Conservation (phyloP, 768 basidiomycete genomes). For the Termitomyces sp. region DNA sequence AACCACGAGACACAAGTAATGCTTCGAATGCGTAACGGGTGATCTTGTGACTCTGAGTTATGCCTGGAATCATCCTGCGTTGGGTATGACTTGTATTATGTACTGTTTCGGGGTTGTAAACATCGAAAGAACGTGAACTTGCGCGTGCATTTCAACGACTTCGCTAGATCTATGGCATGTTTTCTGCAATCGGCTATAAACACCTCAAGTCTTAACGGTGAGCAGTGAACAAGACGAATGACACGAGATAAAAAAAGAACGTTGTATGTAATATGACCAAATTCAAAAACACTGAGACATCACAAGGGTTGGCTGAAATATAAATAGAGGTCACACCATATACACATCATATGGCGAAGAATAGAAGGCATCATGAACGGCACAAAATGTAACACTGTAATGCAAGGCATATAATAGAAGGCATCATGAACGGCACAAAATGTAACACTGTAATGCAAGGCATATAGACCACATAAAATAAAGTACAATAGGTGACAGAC, state of each 20-base stretch:
- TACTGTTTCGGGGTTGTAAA: too few relatives aligned
- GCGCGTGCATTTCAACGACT: too few relatives aligned
- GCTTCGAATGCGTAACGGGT: background rate
- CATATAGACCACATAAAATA: background rate
- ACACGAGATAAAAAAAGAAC: background rate
- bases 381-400: background rate
- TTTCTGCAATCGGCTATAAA: too few relatives aligned
- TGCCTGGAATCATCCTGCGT: background rate
- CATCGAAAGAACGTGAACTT: too few relatives aligned
- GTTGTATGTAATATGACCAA: background rate
- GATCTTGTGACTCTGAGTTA: background rate
- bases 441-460: background rate
- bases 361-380: background rate
- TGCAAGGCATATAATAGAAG: background rate
- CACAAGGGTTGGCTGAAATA: background rate
- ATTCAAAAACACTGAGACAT: background rate
- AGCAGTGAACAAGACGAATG: too few relatives aligned
- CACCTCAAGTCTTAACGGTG: too few relatives aligned
- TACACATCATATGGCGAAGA: background rate
- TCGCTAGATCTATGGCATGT: too few relatives aligned
- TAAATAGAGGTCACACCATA: background rate
- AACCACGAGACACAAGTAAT: constrained; percentile 12
- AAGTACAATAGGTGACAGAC: background rate
- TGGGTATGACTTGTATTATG: too few relatives aligned
- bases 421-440: background rate